phyloP scores from a whole-genome alignment of 73 alveolate species.

The Uronychia setigera region DNA sequence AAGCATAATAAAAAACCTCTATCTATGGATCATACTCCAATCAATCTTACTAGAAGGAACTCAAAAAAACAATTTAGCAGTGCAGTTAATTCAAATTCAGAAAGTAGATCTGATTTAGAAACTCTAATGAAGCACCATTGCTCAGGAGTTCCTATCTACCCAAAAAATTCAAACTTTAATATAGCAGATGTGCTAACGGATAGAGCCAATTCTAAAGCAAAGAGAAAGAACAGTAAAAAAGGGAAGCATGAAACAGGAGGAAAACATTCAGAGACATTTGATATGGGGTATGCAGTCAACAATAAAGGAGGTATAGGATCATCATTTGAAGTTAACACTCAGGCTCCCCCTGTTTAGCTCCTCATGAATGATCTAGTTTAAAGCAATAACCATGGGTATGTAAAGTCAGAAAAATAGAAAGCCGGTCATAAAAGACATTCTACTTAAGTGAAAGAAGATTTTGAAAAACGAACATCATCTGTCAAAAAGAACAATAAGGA shows the following conservation, averaged over 20 bases:
- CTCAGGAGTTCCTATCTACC: neutral
- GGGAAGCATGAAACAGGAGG: neutral
- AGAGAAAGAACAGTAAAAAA: neutral
- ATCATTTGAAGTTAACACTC: neutral
- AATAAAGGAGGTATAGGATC: neutral
- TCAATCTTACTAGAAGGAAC: neutral
- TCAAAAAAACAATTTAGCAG: neutral
- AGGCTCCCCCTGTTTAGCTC: neutral
- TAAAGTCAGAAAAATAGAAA: neutral
- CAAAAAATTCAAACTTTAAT: neutral
- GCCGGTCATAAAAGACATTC: neutral
- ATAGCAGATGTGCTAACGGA: neutral
- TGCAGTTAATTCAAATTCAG: neutral
- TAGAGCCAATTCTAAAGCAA: neutral
- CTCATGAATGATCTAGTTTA: neutral
- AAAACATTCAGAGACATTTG: neutral
- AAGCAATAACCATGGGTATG: too few species aligned
- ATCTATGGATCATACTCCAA: neutral
- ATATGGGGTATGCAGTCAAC: neutral
- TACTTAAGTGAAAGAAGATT: neutral
- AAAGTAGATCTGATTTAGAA: neutral
- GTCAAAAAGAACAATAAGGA: neutral
- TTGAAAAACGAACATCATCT: neutral
- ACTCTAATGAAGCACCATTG: neutral
- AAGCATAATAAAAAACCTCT: neutral